Evolutionary conservation across 108 stramenopile genomes (phyloP).

Genomic region (Nitzschia sp.): DNA sequence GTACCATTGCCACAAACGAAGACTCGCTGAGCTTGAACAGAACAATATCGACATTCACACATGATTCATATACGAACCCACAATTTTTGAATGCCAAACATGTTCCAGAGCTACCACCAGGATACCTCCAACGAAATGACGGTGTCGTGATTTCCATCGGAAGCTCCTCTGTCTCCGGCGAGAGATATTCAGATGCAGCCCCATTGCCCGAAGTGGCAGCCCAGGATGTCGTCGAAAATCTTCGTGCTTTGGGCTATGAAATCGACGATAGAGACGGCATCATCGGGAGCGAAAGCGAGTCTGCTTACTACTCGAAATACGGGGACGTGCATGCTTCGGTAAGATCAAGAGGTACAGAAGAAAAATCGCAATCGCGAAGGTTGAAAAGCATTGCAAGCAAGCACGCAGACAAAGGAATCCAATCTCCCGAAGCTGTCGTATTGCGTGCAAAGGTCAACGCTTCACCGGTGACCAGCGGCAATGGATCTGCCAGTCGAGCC

Average conservation of each 20-base stretch:
- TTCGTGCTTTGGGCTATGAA: conserved; percentile 5
- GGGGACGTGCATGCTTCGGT: too few relatives aligned
- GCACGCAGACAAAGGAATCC: too few relatives aligned
- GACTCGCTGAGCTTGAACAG: background rate
- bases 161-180: conserved; percentile 3
- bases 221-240: conserved; percentile 1
- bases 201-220: background rate
- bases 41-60: background rate
- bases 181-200: conserved; percentile 1
- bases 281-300: conserved; percentile 10
- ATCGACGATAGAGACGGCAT: conserved; percentile 9
- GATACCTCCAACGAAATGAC: conserved; percentile 17
- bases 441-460: too few relatives aligned
- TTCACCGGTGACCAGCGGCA: too few relatives aligned
- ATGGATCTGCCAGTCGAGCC: too few relatives aligned
- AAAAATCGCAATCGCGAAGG: too few relatives aligned
- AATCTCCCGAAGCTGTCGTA: too few relatives aligned
- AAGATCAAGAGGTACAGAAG: too few relatives aligned
- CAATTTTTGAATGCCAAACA: conserved; percentile 5
- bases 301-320: background rate
- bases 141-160: conserved; percentile 12
- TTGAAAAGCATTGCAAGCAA: too few relatives aligned
- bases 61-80: background rate
- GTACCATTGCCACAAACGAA: background rate
- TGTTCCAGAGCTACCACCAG: conserved; percentile 8